Evolutionary conservation across 2,329 filamentous ascomycete species (phyloP).

Genomic region (Epichloe baconii): DNA sequence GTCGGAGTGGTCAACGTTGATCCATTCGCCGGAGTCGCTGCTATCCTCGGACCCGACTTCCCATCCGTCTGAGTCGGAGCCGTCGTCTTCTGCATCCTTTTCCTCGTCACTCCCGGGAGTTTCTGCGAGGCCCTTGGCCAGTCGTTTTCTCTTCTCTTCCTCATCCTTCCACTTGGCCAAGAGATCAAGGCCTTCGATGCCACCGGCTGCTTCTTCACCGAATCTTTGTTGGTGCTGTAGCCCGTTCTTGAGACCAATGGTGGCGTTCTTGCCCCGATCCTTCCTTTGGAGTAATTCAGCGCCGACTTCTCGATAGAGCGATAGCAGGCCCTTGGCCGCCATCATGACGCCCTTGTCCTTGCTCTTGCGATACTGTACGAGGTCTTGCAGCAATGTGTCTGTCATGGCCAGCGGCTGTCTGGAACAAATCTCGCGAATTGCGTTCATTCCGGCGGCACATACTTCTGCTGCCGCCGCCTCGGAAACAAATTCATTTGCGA

Average conservation of each 20-base stretch:
- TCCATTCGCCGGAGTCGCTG: constrained; percentile 76
- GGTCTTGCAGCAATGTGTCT: constrained; percentile 86
- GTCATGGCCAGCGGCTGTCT: constrained; percentile 93
- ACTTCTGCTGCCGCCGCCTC: constrained; percentile 88
- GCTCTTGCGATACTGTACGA: constrained; percentile 90
- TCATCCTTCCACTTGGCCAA: constrained; percentile 91
- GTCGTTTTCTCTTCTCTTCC: constrained; percentile 60
- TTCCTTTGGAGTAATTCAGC: constrained; percentile 80
- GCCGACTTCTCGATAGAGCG: constrained; percentile 81
- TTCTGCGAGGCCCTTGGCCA: constrained; percentile 54
- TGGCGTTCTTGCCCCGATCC: constrained; percentile 82
- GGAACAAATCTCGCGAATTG: constrained; percentile 86
- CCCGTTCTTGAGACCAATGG: constrained; percentile 66
- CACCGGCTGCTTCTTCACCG: constrained; percentile 67
- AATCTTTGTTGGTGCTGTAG: constrained; percentile 66
- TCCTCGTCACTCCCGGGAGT: constrained; percentile 47
- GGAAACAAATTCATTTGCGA: constrained; percentile 96
- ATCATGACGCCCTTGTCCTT: constrained; percentile 99
- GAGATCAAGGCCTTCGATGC: constrained; percentile 84
- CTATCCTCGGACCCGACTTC: constrained; percentile 47
- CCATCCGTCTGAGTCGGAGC: constrained; percentile 43
- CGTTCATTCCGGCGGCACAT: constrained; percentile 80
- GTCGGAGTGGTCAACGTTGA: constrained; percentile 74
- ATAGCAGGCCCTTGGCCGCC: constrained; percentile 85
- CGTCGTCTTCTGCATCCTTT: constrained; percentile 46